Evolutionary conservation across 371 early-diverging fungal species (phyloP), one percentile per base, ranked within the genome.

Genomic region (Mucor irregularis): DNA sequence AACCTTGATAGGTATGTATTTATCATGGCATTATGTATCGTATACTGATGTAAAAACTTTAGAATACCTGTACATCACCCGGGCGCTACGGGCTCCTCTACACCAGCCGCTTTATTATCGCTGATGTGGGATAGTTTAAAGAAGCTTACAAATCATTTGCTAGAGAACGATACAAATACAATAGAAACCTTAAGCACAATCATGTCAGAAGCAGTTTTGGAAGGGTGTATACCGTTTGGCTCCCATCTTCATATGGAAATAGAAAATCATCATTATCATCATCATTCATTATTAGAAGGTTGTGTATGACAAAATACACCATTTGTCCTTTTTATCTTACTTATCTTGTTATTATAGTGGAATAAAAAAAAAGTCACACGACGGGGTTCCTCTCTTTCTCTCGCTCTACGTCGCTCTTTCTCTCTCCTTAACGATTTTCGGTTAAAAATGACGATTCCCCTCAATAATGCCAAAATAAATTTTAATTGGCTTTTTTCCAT

Each of bases 21-120:
- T 34, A 5, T 1, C 7, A 34, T n/a, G n/a, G n/a, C n/a, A n/a
- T n/a, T n/a, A n/a, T n/a, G n/a, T n/a, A 7, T 10, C 3, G 13
- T 9, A 51, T 30, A 34, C 9, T 14, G 16, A 14, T 9, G 33
- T 24, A 25, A 17, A 34, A 19, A 28, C 10, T 17, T 40, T 56
- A 77, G 78, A 34, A 77, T 77, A 45, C 78, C 78, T 33, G 56
- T 69, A 16, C 78, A 77, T 58, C 78, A 77, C 46, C 78, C 78
- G 9, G 61, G 70, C 24, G 59, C 68, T 17, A 68, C 62, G 14
- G 68, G 70, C 1, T 61, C 66, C 0, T 39, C 64, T 2, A 51
- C 66, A 13, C 68, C 78, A n/a, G 55, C 69, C 11, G 74, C 78
- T 30, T 51, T 77, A 22, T 42, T 71, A 30, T 68, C 74, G 10